Evolutionary conservation across 2,329 filamentous ascomycete genomes (phyloP), one percentile per base, ranked within the genome.

Genomic region (Cladorrhinum sp.): DNA sequence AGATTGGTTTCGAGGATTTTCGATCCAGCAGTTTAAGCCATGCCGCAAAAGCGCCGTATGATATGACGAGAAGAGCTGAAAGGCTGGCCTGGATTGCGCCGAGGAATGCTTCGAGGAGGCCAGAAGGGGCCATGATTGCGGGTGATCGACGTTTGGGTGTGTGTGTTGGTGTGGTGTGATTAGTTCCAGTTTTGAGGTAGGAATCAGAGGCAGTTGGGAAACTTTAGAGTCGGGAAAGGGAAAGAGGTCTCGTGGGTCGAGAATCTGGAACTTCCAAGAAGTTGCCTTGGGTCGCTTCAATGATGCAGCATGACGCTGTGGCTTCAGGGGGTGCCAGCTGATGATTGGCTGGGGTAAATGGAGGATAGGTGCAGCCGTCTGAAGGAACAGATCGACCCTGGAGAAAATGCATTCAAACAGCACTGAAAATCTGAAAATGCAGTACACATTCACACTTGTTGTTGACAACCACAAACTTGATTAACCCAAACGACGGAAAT

Each of bases 11-110:
- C 24, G 77, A 72, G 42, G 68, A 73, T 3, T 59, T 51, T 23
- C 70, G 64, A 39, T 73, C 71, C 4, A 81, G 72, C 2, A 81
- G 67, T 3, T 72, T 69, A 30, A 76, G 69, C 39, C 72, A 69
- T 0, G 76, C 76, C 0, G 78, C 76, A 5, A 79, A 39, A 14
- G 71, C 74, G 16, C 79, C 79, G 60, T 79, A 79, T 20, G 64
- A 72, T 23, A 82, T 78, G 23, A 79, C 77, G 2, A 82, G 73
- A 3, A 81, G 71, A 1, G 81, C 79, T 0, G 79, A 80, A 26
- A 81, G 67, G 54, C 73, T 75, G 24, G 79, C 79, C 68, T 81
- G 78, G 26, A 81, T 70, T 24, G 78, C 79, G 1, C 74, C 77
- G 1, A 79, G 61, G 61, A 80, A 77, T 21, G 78, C 79, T 59